phyloP scores from a whole-genome alignment of 2,329 filamentous ascomycete species.

The Purpureocillium lavendulum region DNA sequence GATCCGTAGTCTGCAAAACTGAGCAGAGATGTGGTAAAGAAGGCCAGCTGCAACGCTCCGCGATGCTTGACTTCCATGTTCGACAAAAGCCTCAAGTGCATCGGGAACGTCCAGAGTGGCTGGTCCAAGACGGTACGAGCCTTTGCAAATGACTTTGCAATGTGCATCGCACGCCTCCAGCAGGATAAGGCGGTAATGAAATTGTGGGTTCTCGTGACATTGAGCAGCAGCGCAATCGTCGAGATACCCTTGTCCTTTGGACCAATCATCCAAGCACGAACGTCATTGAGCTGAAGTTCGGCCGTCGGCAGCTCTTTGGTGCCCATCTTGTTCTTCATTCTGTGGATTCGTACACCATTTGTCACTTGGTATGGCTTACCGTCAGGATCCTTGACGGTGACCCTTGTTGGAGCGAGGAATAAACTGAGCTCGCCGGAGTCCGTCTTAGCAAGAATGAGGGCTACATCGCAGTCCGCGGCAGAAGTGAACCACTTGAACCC shows the following conservation, averaged over 20 bases:
- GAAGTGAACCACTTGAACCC: constrained; percentile 57
- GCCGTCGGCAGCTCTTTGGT: constrained; percentile 62
- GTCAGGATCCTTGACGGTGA: constrained; percentile 32
- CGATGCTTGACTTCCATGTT: no score
- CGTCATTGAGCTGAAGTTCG: constrained; percentile 53
- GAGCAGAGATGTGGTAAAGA: no score
- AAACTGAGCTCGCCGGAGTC: constrained; percentile 14
- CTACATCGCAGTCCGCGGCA: constrained; percentile 34
- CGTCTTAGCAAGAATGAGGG: constrained; percentile 56
- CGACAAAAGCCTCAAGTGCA: no score
- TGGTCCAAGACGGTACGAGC: constrained; percentile 37
- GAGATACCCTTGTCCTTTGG: constrained; percentile 55
- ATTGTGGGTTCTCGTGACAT: constrained; percentile 53
- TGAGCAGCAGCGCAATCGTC: constrained; percentile 59
- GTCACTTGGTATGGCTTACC: constrained; percentile 23
- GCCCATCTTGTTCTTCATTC: constrained; percentile 65
- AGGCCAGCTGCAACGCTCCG: no score
- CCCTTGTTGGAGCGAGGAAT: constrained; percentile 47
- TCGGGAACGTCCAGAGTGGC: background rate
- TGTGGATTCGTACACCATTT: constrained; percentile 58
- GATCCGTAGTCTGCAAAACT: background rate
- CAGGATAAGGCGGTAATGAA: constrained; percentile 41
- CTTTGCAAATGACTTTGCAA: constrained; percentile 46
- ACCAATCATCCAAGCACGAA: constrained; percentile 57
- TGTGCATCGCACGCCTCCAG: constrained; percentile 43